These are phyloP conservation scores for Thelephora aurantiotincta DNA, from an alignment of 768 basidiomycete genomes.

Conservation along the genomic window DNA sequence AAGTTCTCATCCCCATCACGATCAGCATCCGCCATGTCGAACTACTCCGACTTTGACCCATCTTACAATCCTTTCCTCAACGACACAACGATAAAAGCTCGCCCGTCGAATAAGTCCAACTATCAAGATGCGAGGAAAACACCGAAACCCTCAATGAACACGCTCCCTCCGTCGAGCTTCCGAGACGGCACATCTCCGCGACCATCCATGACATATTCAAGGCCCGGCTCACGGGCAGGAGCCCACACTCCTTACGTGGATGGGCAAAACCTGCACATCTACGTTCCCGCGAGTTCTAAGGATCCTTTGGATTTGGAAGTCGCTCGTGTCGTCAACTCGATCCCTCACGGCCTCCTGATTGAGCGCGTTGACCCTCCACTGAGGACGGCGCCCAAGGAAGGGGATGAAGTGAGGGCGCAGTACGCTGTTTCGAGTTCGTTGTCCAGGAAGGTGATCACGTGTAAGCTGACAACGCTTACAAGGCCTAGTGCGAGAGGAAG, in stretches of 20 bases:
- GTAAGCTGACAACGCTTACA: slow-evolving; percentile 66
- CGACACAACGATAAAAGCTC: too few relatives aligned
- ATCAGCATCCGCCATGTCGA: slow-evolving; percentile 59
- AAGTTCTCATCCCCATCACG: slow-evolving; percentile 58
- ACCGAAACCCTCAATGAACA: slow-evolving; percentile 24
- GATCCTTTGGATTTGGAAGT: slow-evolving; percentile 82
- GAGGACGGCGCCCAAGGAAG: slow-evolving; percentile 46
- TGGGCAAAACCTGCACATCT: slow-evolving; percentile 34
- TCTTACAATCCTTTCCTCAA: too few relatives aligned
- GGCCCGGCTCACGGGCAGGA: slow-evolving; percentile 52
- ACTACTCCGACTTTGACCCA: slow-evolving; percentile 19
- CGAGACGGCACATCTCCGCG: slow-evolving; percentile 41
- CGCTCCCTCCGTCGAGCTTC: slow-evolving; percentile 63
- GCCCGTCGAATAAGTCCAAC: not conserved
- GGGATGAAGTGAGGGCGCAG: slow-evolving; percentile 71
- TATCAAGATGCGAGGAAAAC: slow-evolving; percentile 25
- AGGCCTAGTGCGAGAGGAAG: slow-evolving; percentile 32
- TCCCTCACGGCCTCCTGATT: slow-evolving; percentile 63
- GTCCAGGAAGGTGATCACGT: slow-evolving; percentile 62
- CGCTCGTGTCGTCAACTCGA: slow-evolving; percentile 57
- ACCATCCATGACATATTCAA: slow-evolving; percentile 30
- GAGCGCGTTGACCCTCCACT: slow-evolving; percentile 74
- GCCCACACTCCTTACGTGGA: slow-evolving; percentile 46
- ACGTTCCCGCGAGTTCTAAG: slow-evolving; percentile 46
- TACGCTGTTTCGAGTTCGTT: slow-evolving; percentile 70